A percentile compares a stretch with the other conserved stretches of the same genome.
Evolutionary conservation across 2,329 filamentous ascomycete genomes (phyloP).

Genomic region (Zalaria obscura): DNA sequence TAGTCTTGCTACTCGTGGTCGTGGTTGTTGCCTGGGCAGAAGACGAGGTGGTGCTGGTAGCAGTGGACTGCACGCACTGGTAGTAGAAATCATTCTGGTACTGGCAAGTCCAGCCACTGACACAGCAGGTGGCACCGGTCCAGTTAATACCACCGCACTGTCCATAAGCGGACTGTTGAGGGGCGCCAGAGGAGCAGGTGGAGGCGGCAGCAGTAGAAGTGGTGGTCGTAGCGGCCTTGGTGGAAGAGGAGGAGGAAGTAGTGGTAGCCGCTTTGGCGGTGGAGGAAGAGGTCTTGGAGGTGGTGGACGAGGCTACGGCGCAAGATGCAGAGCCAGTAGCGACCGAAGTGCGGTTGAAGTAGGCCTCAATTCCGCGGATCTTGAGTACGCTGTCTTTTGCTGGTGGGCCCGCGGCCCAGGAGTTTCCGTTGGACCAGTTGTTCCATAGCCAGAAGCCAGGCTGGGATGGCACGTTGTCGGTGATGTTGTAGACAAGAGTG

Average conservation of each 20-base stretch:
- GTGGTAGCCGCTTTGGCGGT: background rate
- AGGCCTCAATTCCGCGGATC: constrained; percentile 59
- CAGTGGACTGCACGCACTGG: constrained; percentile 13
- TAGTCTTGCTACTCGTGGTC: no score
- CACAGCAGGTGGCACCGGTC: constrained; percentile 21
- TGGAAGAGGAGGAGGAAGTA: background rate
- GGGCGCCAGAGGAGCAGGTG: no score
- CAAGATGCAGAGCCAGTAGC: background rate
- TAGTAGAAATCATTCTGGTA: constrained; percentile 20
- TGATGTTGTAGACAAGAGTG: constrained; percentile 40
- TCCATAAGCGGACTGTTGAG: no score
- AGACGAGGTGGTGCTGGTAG: background rate
- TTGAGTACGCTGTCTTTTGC: constrained; percentile 45
- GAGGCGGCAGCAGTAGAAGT: no score
- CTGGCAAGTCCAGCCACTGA: constrained; percentile 19
- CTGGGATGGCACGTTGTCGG: constrained; percentile 32
- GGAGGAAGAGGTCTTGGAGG: background rate
- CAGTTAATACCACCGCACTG: constrained; percentile 18
- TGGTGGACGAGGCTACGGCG: background rate
- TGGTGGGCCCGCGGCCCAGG: constrained; percentile 62
- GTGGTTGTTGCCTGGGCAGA: no score
- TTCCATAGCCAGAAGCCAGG: constrained; percentile 55
- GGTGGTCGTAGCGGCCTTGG: constrained; percentile 43
- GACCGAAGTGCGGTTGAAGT: constrained; percentile 20
- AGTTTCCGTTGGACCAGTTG: constrained; percentile 58